Percentiles rank a stretch among this genome's conserved stretches.
phyloP scores from a whole-genome alignment of 2,329 filamentous ascomycete species.

The Neocucurbitaria cava region DNA sequence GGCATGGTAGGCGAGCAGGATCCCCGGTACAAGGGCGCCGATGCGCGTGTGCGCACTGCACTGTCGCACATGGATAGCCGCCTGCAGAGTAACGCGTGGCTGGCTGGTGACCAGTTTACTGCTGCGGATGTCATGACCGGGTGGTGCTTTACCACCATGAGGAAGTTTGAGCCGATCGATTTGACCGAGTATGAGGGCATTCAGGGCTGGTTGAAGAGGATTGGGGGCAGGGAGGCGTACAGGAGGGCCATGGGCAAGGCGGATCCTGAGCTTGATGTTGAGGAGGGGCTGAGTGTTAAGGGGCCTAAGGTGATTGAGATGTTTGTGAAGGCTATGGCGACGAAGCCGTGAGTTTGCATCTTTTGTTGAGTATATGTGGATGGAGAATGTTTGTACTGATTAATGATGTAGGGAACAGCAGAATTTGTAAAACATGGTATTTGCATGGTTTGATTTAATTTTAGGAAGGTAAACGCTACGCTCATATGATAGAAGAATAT shows the following conservation, averaged over 20 bases:
- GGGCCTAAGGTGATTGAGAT: slow-evolving; percentile 28
- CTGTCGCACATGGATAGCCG: slow-evolving; percentile 59
- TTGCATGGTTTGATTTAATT: not conserved
- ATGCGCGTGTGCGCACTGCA: slow-evolving; percentile 45
- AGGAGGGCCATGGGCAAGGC: slow-evolving; percentile 62
- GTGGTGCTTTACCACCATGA: slow-evolving; percentile 67
- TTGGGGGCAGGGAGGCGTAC: slow-evolving; percentile 38
- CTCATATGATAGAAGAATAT: not conserved
- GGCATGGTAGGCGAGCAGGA: slow-evolving; percentile 38
- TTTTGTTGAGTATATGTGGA: not conserved
- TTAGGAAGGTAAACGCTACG: not conserved
- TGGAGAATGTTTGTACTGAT: slow-evolving; percentile 8
- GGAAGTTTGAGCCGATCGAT: slow-evolving; percentile 58
- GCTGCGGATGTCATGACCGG: slow-evolving; percentile 71
- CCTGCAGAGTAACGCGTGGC: slow-evolving; percentile 58
- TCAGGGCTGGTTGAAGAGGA: slow-evolving; percentile 37
- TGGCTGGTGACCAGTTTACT: slow-evolving; percentile 68
- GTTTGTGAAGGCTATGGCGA: slow-evolving; percentile 30
- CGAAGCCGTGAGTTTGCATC: slow-evolving; percentile 26
- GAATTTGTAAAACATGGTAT: slow-evolving; percentile 3
- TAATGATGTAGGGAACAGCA: not conserved
- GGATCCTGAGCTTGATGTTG: slow-evolving; percentile 55
- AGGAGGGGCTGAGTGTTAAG: slow-evolving; percentile 35
- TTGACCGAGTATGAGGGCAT: slow-evolving; percentile 41
- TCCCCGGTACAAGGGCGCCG: slow-evolving; percentile 46